phyloP scores from a whole-genome alignment of 2,329 filamentous ascomycete genomes.

The Trichophyton verrucosum region DNA sequence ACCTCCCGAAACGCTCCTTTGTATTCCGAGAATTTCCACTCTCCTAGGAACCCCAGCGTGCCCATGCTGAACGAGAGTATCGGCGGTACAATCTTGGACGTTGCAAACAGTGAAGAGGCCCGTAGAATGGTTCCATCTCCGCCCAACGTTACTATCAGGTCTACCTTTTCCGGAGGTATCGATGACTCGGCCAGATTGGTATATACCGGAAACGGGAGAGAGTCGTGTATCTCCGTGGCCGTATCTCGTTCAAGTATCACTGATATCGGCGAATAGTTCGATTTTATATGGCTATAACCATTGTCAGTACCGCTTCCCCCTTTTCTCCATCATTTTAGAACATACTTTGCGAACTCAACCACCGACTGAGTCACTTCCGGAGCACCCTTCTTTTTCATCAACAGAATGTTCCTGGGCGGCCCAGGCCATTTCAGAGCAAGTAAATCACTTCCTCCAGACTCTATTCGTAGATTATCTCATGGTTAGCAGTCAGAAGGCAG shows the following conservation, averaged over 20 bases:
- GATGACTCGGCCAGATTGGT: slow-evolving; percentile 29
- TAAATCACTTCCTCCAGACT: slow-evolving; percentile 47
- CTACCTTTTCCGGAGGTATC: slow-evolving; percentile 64
- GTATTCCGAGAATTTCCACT: slow-evolving; percentile 91
- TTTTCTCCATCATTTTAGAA: neutral
- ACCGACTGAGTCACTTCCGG: slow-evolving; percentile 44
- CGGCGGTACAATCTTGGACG: slow-evolving; percentile 68
- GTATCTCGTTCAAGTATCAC: slow-evolving; percentile 71
- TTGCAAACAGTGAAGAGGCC: slow-evolving; percentile 75
- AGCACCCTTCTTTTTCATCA: slow-evolving; percentile 55
- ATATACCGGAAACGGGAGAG: slow-evolving; percentile 63
- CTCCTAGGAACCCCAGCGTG: slow-evolving; percentile 82
- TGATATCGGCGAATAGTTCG: slow-evolving; percentile 67
- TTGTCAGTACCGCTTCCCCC: too few relatives aligned
- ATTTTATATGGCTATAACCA: slow-evolving; percentile 53
- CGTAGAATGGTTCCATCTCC: slow-evolving; percentile 86
- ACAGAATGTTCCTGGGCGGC: slow-evolving; percentile 54
- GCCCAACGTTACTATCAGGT: slow-evolving; percentile 79
- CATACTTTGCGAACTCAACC: slow-evolving; percentile 44
- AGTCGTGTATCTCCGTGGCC: slow-evolving; percentile 57
- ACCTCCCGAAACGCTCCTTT: slow-evolving; percentile 86
- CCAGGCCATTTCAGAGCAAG: slow-evolving; percentile 55
- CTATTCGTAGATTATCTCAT: slow-evolving; percentile 23
- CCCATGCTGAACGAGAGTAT: slow-evolving; percentile 96
- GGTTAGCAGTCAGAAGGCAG: neutral